phyloP scores from a whole-genome alignment of 805 yeast species.

The Ogataea polymorpha region DNA sequence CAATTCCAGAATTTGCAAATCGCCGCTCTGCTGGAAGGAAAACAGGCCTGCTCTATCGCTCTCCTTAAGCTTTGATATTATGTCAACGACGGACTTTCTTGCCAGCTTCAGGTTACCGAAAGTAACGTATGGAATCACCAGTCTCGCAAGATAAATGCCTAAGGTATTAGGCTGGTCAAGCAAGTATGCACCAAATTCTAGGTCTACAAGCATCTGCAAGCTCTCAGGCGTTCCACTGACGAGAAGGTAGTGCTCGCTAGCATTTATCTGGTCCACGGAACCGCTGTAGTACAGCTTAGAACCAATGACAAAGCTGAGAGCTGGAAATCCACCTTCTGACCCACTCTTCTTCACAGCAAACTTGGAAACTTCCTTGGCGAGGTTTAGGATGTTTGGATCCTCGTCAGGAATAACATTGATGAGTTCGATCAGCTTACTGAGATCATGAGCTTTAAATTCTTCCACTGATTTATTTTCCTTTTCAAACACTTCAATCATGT shows the following conservation, averaged over 20 bases:
- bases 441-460: constrained; percentile 23
- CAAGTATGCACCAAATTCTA: constrained; percentile 34
- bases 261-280: constrained; percentile 21
- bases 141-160: constrained; percentile 40
- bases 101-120: constrained; percentile 66
- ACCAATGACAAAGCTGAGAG: constrained; percentile 73
- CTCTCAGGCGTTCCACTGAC: constrained; percentile 24
- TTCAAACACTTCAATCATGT: constrained; percentile 68
- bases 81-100: constrained; percentile 35
- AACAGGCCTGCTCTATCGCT: constrained; percentile 16
- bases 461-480: constrained; percentile 38
- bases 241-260: constrained; percentile 29
- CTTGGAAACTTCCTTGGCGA: constrained; percentile 60
- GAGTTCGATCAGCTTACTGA: constrained; percentile 41
- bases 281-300: constrained; percentile 47
- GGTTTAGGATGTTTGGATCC: constrained; percentile 63
- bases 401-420: constrained; percentile 41
- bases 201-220: constrained; percentile 28
- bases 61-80: constrained; percentile 34
- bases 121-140: constrained; percentile 72
- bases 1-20: constrained; percentile 34
- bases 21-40: constrained; percentile 18
- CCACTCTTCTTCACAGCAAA: constrained; percentile 59
- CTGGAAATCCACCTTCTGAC: constrained; percentile 67
- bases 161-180: constrained; percentile 32